Evolutionary conservation across 805 yeast species (phyloP).

Genomic region (Myxozyma melibiosi): DNA sequence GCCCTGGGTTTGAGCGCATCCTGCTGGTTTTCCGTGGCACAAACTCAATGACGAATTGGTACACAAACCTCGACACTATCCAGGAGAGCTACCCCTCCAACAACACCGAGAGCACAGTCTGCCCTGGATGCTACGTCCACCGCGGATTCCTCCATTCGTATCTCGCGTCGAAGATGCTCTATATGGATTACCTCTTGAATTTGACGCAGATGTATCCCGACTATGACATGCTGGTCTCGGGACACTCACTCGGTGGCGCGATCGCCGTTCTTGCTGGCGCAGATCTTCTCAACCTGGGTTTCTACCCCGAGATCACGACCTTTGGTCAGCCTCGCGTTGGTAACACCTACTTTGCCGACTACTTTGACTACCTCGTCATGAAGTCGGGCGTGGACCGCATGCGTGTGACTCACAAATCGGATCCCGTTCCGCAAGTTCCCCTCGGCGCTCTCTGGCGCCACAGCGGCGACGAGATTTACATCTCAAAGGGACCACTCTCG

Average conservation of each 20-base stretch:
- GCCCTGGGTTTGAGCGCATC: constrained; percentile 21
- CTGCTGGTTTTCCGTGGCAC: constrained; percentile 65
- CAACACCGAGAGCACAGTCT: constrained; percentile 34
- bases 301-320: constrained; percentile 56
- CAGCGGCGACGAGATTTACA: constrained; percentile 28
- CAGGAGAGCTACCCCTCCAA: constrained; percentile 28
- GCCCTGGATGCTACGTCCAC: constrained; percentile 62
- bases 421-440: constrained; percentile 34
- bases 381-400: constrained; percentile 1
- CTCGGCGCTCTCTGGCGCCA: constrained; percentile 27
- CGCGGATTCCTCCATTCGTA: constrained; percentile 57
- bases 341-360: constrained; percentile 51
- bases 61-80: constrained; percentile 53
- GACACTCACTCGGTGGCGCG: constrained; percentile 82
- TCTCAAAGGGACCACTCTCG: constrained; percentile 32
- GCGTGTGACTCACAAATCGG: constrained; percentile 34
- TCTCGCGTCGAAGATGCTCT: constrained; percentile 48
- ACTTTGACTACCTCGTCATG: constrained; percentile 48
- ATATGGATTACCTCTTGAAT: constrained; percentile 22
- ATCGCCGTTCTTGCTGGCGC: constrained; percentile 63
- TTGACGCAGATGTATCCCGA: constrained; percentile 47
- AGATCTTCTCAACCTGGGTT: constrained; percentile 59
- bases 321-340: constrained; percentile 71
- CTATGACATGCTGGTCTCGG: constrained; percentile 58
- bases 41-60: constrained; percentile 61